Evolutionary conservation across 2,329 filamentous ascomycete species (phyloP).

Genomic region (Boeremia exigua): DNA sequence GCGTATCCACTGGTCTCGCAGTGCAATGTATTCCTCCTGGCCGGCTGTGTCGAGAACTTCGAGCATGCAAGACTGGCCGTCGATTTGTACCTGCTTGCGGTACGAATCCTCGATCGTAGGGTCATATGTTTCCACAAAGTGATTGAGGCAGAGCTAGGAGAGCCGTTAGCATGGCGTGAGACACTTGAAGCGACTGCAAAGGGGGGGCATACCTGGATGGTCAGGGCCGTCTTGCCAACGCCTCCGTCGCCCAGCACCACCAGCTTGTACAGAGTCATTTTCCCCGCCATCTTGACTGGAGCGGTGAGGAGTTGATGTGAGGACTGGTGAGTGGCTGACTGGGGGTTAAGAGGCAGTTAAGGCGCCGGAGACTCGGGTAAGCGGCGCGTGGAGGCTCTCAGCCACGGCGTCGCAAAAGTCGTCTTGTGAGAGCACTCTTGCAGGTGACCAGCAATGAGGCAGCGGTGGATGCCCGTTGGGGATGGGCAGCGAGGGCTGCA

Average conservation of each 20-base stretch:
- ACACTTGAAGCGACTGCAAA: neutral
- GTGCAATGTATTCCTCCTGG: constrained; percentile 96
- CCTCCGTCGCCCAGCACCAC: constrained; percentile 94
- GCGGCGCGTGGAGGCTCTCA: constrained; percentile 20
- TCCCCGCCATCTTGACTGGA: constrained; percentile 72
- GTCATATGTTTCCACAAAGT: constrained; percentile 92
- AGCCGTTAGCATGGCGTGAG: constrained; percentile 19
- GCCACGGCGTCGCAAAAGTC: constrained; percentile 27
- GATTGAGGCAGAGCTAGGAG: constrained; percentile 85
- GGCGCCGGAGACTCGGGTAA: neutral
- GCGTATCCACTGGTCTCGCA: constrained; percentile 97
- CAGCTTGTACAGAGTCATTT: constrained; percentile 95
- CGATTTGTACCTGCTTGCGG: constrained; percentile 79
- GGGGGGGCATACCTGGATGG: constrained; percentile 78
- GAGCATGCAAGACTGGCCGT: constrained; percentile 94
- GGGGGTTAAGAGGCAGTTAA: constrained; percentile 13
- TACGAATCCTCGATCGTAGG: constrained; percentile 73
- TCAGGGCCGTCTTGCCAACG: constrained; percentile 92
- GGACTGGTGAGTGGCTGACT: neutral
- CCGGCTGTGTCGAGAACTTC: constrained; percentile 97
- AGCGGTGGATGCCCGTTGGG: constrained; percentile 21
- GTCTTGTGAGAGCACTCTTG: constrained; percentile 20
- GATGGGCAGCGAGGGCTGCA: constrained; percentile 22
- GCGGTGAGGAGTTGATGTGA: constrained; percentile 5
- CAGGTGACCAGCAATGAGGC: constrained; percentile 35